These are phyloP conservation scores for Cryphonectria japonica DNA, from an alignment of 2,329 filamentous ascomycete species.

Conservation along the genomic window DNA sequence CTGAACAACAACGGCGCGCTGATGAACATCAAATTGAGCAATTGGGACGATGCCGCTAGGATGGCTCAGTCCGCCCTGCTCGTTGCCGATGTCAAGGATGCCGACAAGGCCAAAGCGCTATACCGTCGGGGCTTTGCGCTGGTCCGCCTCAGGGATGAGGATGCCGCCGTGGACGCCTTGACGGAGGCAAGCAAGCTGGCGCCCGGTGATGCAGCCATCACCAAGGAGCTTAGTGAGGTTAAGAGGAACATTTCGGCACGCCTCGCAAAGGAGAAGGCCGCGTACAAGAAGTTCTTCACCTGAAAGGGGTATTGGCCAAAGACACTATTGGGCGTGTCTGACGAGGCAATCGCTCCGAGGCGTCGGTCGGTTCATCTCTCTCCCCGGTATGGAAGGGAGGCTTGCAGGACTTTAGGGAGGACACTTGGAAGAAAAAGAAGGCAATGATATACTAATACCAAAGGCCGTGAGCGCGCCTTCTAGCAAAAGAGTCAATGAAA, in stretches of 20 bases:
- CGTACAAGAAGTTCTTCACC: conserved; percentile 88
- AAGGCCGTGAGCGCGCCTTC: background rate
- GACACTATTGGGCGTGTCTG: conserved; percentile 6
- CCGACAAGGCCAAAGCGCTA: conserved; percentile 86
- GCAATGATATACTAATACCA: conserved; percentile 32
- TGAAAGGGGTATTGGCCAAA: conserved; percentile 38
- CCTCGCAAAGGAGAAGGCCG: conserved; percentile 86
- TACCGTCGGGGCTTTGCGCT: conserved; percentile 82
- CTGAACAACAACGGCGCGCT: conserved; percentile 89
- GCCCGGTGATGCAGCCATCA: conserved; percentile 75
- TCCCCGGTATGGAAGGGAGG: background rate
- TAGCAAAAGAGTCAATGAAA: background rate
- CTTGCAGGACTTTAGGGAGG: background rate
- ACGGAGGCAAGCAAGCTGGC: conserved; percentile 74
- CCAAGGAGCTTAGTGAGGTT: conserved; percentile 74
- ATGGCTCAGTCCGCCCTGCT: conserved; percentile 76
- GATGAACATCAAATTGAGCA: conserved; percentile 77
- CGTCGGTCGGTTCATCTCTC: background rate
- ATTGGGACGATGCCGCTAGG: conserved; percentile 70
- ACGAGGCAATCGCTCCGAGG: background rate
- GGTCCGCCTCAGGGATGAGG: conserved; percentile 80
- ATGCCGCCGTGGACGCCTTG: conserved; percentile 75
- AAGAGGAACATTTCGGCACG: conserved; percentile 76
- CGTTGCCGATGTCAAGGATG: conserved; percentile 65
- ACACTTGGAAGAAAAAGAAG: conserved; percentile 22